These are phyloP conservation scores for Naganishia sp. DNA, from an alignment of 1,284 basidiomycete species.

Conservation along the genomic window DNA sequence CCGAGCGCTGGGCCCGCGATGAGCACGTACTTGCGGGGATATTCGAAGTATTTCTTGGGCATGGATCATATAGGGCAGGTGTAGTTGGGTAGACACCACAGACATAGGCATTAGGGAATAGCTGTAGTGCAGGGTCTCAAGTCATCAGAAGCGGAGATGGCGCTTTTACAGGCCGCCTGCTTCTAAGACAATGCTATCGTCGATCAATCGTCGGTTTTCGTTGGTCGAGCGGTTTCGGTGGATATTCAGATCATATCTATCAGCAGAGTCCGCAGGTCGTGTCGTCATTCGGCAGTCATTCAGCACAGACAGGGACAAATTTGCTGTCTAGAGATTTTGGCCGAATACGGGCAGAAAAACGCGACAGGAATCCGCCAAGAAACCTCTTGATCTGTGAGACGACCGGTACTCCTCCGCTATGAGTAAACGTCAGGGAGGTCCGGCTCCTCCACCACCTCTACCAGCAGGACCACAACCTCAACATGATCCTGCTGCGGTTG, in stretches of 20 bases:
- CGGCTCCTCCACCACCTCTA: constrained; percentile 27
- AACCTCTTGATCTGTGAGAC: not conserved
- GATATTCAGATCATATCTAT: no score
- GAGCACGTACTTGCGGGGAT: constrained; percentile 28
- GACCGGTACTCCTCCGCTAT: constrained; percentile 1
- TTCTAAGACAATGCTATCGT: not conserved
- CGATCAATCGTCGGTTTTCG: not conserved
- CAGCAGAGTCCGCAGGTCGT: no score
- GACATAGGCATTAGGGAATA: not conserved
- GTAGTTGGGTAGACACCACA: not conserved
- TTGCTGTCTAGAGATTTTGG: no score
- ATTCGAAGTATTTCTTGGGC: constrained; percentile 16
- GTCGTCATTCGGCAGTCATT: no score
- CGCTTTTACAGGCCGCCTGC: not conserved
- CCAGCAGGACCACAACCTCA: constrained; percentile 33
- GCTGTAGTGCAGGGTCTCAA: not conserved
- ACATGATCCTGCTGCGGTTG: constrained; percentile 23
- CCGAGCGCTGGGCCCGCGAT: constrained; percentile 27
- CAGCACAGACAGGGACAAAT: no score
- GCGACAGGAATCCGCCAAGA: not conserved
- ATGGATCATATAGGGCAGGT: constrained; percentile 7
- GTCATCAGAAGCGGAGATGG: not conserved
- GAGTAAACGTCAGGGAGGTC: constrained; percentile 25
- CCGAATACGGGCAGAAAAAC: no score
- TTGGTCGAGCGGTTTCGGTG: no score